These are phyloP conservation scores for Metschnikowia rubicola DNA, from an alignment of 805 yeast genomes.

Conservation along the genomic window DNA sequence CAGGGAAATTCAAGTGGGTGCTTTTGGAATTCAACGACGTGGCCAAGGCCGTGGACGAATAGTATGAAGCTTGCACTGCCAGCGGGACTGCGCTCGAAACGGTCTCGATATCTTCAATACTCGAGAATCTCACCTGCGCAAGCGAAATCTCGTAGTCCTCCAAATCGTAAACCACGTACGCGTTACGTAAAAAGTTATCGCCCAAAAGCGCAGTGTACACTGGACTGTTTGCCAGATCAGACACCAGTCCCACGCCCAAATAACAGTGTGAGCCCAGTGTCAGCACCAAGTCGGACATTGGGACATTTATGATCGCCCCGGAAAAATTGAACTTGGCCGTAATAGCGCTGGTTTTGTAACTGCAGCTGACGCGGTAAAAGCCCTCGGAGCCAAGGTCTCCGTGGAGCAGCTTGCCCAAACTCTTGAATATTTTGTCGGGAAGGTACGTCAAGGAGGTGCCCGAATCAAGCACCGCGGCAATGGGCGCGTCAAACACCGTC, in stretches of 20 bases:
- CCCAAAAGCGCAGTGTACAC: conserved; percentile 49
- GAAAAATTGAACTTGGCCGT: not conserved
- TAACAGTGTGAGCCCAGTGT: conserved; percentile 24
- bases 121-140: conserved; percentile 35
- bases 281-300: conserved; percentile 8
- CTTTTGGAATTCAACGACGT: not conserved
- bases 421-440: conserved; percentile 30
- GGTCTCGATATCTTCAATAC: conserved; percentile 41
- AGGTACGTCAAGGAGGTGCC: conserved; percentile 51
- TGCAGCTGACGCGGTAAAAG: not conserved
- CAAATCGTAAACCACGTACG: conserved; percentile 63
- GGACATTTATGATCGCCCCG: conserved; percentile 1
- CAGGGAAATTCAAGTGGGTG: too few species aligned
- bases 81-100: conserved; percentile 46
- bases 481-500: not conserved
- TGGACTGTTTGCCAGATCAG: too few species aligned
- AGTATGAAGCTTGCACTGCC: conserved; percentile 46
- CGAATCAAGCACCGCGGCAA: conserved; percentile 40
- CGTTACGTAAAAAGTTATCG: conserved; percentile 57
- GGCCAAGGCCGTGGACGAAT: conserved; percentile 34
- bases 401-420: conserved; percentile 10
- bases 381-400: not conserved
- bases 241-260: conserved; percentile 16
- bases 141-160: conserved; percentile 54
- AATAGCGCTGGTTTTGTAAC: not conserved